Evolutionary conservation across 192 early-diverging fungal genomes (phyloP).

Genomic region (Coemansia sp.): DNA sequence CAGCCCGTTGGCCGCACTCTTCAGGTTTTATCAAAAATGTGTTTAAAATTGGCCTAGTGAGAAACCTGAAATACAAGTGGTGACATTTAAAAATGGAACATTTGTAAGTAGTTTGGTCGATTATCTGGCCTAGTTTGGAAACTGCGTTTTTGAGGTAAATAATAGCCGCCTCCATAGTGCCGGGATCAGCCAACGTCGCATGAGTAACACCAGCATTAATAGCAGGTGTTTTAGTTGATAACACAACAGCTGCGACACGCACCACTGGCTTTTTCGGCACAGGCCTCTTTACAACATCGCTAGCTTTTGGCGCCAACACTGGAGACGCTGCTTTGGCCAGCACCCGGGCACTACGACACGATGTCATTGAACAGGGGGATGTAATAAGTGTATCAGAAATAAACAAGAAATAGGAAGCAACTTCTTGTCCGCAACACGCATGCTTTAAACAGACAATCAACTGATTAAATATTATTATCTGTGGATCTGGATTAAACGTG

Average conservation of each 20-base stretch:
- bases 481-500: no score
- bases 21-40: no score
- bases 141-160: conserved; percentile 49
- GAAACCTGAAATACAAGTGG: no score
- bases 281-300: conserved; percentile 9
- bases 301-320: not conserved
- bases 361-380: conserved; percentile 4
- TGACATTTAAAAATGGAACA: conserved; percentile 14
- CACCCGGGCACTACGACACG: conserved; percentile 35
- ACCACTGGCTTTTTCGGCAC: not conserved
- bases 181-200: conserved; percentile 12
- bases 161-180: conserved; percentile 38
- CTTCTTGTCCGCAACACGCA: not conserved
- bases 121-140: conserved; percentile 44
- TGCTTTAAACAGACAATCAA: no score
- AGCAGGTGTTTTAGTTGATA: not conserved
- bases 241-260: not conserved
- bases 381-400: not conserved
- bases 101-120: conserved; percentile 30
- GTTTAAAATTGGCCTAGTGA: no score
- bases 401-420: not conserved
- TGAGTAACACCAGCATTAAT: not conserved
- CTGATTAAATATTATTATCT: no score
- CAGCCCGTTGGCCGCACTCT: no score
- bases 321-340: conserved; percentile 14